A percentile compares a stretch with the other conserved stretches of the same genome.
Conservation (phyloP, 306 rosid genomes). For the Crotalaria pallida region DNA sequence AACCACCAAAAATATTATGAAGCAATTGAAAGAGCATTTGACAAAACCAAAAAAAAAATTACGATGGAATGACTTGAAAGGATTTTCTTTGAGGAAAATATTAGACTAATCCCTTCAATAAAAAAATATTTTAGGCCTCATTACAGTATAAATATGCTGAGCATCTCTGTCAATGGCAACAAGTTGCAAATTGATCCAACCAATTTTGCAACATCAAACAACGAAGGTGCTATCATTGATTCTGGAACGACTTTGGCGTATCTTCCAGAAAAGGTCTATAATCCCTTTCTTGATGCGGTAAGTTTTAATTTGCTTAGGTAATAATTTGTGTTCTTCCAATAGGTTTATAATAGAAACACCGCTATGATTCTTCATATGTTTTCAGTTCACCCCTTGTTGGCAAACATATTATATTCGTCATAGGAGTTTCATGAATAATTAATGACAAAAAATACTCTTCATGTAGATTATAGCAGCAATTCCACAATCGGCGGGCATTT, state of each 20-base stretch:
- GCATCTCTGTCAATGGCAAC: slow-evolving; percentile 84
- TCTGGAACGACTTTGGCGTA: slow-evolving; percentile 97
- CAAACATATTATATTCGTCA: neutral
- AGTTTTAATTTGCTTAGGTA: slow-evolving; percentile 32
- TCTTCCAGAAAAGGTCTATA: slow-evolving; percentile 63
- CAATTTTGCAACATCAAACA: slow-evolving; percentile 61
- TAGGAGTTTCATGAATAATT: neutral
- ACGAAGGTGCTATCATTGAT: slow-evolving; percentile 79
- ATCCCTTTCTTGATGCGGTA: slow-evolving; percentile 64
- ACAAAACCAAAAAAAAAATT: neutral
- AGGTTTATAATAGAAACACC: neutral
- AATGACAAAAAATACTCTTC: neutral
- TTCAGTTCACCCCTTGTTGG: too few relatives aligned
- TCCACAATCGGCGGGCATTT: slow-evolving; percentile 46
- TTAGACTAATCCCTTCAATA: slow-evolving; percentile 15
- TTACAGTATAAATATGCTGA: slow-evolving; percentile 70
- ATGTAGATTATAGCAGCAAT: too few relatives aligned
- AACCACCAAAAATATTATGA: too few relatives aligned
- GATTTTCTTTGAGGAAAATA: neutral
- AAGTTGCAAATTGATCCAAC: slow-evolving; percentile 43
- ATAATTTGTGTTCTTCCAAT: slow-evolving; percentile 10
- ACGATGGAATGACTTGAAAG: neutral
- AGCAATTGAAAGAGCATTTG: too few relatives aligned
- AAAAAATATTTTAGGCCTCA: slow-evolving; percentile 71
- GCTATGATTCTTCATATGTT: slow-evolving; percentile 6